phyloP scores from a whole-genome alignment of 441 rosid species.

The Geranium incanum region DNA sequence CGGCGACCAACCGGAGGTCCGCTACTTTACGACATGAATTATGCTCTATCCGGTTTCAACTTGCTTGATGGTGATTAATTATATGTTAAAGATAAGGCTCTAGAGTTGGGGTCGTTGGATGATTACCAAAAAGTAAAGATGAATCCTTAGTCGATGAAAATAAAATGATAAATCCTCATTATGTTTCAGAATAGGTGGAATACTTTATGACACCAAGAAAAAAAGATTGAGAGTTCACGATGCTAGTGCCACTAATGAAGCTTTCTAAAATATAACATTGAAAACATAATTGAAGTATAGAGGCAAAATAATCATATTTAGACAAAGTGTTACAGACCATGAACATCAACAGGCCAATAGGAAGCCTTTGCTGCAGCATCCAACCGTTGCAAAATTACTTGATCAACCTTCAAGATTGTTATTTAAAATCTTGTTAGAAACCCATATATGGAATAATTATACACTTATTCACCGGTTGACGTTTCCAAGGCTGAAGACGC shows the following conservation, averaged over 20 bases:
- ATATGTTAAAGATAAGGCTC: no score
- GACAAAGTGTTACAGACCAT: slow-evolving; percentile 48
- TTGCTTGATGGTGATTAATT: no score
- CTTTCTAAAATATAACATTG: slow-evolving; percentile 1
- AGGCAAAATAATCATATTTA: slow-evolving; percentile 16
- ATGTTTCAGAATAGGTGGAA: not conserved
- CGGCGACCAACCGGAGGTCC: no score
- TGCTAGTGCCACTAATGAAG: slow-evolving; percentile 1
- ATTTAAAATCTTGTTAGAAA: slow-evolving; percentile 71
- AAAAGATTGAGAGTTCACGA: slow-evolving; percentile 15
- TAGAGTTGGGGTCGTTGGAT: no score
- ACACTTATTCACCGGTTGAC: no score
- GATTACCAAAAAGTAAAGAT: slow-evolving; percentile 47
- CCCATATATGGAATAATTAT: slow-evolving; percentile 20
- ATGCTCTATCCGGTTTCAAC: no score
- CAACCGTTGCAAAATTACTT: slow-evolving; percentile 51
- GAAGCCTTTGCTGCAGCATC: slow-evolving; percentile 98
- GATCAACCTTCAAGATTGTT: slow-evolving; percentile 85
- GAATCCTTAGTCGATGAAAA: slow-evolving; percentile 18
- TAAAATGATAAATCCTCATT: not conserved
- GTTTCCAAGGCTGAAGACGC: no score
- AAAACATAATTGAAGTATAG: no score
- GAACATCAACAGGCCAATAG: slow-evolving; percentile 83
- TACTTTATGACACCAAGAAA: slow-evolving; percentile 12
- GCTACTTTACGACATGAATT: no score